Conservation (phyloP, 2,329 filamentous ascomycete genomes). For the Monosporascus ibericus region DNA sequence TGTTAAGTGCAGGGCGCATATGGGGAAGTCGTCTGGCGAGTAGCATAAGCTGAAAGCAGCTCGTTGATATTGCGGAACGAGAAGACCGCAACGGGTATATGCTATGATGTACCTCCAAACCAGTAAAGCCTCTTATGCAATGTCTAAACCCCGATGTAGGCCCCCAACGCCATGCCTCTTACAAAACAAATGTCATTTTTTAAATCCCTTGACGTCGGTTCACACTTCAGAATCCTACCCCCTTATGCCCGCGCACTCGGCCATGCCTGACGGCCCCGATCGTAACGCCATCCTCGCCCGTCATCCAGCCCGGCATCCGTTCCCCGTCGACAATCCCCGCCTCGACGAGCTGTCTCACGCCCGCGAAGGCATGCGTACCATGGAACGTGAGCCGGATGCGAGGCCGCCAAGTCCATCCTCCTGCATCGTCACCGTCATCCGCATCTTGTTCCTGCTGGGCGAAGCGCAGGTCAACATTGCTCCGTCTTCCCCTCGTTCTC, state of each 20-base stretch:
- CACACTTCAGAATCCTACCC: conserved; percentile 41
- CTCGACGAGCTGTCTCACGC: conserved; percentile 72
- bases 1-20: no score
- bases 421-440: conserved; percentile 10
- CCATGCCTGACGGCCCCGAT: conserved; percentile 63
- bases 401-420: conserved; percentile 42
- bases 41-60: no score
- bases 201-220: conserved; percentile 4
- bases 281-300: conserved; percentile 77
- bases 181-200: background rate
- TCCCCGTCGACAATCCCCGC: conserved; percentile 68
- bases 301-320: conserved; percentile 86
- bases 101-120: no score
- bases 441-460: conserved; percentile 20
- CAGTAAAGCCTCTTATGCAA: no score
- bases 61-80: no score
- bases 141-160: no score
- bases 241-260: conserved; percentile 53
- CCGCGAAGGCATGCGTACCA: conserved; percentile 74
- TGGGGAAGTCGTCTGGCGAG: no score
- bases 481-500: conserved; percentile 18
- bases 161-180: background rate
- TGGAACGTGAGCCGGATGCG: conserved; percentile 62
- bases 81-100: no score
- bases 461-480: conserved; percentile 15